Conservation (phyloP, 768 basidiomycete genomes). For the Boletus reticuloceps region DNA sequence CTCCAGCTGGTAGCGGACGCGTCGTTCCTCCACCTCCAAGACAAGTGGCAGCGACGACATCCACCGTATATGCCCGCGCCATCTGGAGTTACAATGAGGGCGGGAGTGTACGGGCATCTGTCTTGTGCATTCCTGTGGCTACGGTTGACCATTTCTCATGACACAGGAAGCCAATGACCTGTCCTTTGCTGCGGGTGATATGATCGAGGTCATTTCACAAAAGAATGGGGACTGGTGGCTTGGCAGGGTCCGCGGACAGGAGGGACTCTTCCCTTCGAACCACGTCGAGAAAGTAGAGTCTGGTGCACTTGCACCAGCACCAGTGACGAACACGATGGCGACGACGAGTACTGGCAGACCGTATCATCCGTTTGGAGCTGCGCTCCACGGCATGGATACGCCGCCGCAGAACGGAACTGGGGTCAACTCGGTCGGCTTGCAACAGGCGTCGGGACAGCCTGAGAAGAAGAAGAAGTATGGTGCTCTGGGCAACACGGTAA, state of each 20-base stretch:
- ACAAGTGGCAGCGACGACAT: constrained; percentile 3
- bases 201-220: constrained; percentile 75
- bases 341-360: constrained; percentile 2
- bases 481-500: constrained; percentile 56
- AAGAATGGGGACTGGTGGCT: constrained; percentile 89
- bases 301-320: neutral
- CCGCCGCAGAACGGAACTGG: constrained; percentile 29
- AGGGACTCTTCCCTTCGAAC: constrained; percentile 77
- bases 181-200: constrained; percentile 71
- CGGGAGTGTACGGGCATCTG: constrained; percentile 39
- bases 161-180: constrained; percentile 78
- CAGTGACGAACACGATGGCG: neutral
- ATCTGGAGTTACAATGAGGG: constrained; percentile 68
- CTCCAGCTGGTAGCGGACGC: constrained; percentile 5
- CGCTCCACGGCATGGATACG: constrained; percentile 32
- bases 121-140: neutral
- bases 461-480: constrained; percentile 62
- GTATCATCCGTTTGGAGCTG: constrained; percentile 40
- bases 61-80: constrained; percentile 44
- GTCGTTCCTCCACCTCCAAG: constrained; percentile 17
- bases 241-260: constrained; percentile 57
- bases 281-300: constrained; percentile 60
- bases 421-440: constrained; percentile 31
- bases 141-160: constrained; percentile 2
- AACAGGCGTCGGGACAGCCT: constrained; percentile 23